These are phyloP conservation scores for Botrytis squamosa DNA, from an alignment of 2,329 filamentous ascomycete genomes.

Conservation along the genomic window DNA sequence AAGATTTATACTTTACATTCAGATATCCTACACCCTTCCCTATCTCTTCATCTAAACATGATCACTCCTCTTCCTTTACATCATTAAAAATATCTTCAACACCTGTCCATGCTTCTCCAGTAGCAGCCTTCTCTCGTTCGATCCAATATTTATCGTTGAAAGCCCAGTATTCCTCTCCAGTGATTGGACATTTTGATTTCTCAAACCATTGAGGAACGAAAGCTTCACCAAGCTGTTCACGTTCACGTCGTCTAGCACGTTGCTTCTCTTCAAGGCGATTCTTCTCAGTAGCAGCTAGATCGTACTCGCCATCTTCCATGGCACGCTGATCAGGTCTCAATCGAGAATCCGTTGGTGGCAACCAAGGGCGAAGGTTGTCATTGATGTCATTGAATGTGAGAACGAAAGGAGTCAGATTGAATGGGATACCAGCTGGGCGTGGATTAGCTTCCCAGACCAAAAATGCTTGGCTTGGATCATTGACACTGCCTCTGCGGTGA, in stretches of 20 bases:
- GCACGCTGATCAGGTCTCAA: slow-evolving; percentile 90
- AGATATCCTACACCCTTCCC: background rate
- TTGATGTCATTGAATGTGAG: slow-evolving; percentile 91
- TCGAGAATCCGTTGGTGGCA: slow-evolving; percentile 93
- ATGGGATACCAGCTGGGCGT: slow-evolving; percentile 81
- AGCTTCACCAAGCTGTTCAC: slow-evolving; percentile 77
- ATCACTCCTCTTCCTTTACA: background rate
- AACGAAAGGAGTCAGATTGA: slow-evolving; percentile 96
- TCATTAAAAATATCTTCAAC: slow-evolving; percentile 41
- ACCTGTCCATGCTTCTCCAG: slow-evolving; percentile 36
- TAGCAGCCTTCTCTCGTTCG: slow-evolving; percentile 47
- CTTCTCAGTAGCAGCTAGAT: slow-evolving; percentile 90
- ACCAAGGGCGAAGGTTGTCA: slow-evolving; percentile 70
- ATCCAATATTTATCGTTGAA: slow-evolving; percentile 90
- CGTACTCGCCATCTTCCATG: slow-evolving; percentile 98
- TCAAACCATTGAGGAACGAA: slow-evolving; percentile 85
- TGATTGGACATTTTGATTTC: slow-evolving; percentile 69
- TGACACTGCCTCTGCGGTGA: slow-evolving; percentile 51
- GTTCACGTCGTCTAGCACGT: slow-evolving; percentile 67
- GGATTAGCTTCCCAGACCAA: slow-evolving; percentile 88
- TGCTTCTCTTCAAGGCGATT: slow-evolving; percentile 92
- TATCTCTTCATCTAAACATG: background rate
- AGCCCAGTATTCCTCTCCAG: slow-evolving; percentile 87
- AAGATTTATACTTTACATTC: slow-evolving; percentile 16
- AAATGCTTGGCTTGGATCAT: slow-evolving; percentile 73